Percentiles rank a stretch among this genome's conserved stretches.
Evolutionary conservation across 192 early-diverging fungal species (phyloP).

Genomic region (Lunasporangiospora selenospora): DNA sequence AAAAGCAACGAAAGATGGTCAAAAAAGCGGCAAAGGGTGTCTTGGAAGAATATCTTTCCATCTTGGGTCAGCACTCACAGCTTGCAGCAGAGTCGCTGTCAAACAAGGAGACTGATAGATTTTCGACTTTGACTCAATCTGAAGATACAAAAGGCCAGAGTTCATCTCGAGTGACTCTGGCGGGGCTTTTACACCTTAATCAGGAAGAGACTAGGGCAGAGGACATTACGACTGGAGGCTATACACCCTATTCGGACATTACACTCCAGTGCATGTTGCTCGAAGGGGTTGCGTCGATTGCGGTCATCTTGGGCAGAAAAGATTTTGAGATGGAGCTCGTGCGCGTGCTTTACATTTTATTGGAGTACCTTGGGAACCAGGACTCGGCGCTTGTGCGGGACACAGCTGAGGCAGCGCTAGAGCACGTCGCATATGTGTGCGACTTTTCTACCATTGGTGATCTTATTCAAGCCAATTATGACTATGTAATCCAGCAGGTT

Average conservation of each 20-base stretch:
- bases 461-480: slow-evolving; percentile 56
- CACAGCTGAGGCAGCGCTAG: slow-evolving; percentile 50
- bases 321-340: slow-evolving; percentile 52
- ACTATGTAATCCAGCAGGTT: slow-evolving; percentile 60
- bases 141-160: slow-evolving; percentile 6
- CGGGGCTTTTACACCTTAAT: too few species aligned
- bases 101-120: not conserved
- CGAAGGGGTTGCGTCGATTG: slow-evolving; percentile 30
- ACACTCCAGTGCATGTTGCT: slow-evolving; percentile 32
- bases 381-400: slow-evolving; percentile 49
- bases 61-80: slow-evolving; percentile 19
- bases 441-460: slow-evolving; percentile 32
- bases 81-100: slow-evolving; percentile 12
- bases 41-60: slow-evolving; percentile 30
- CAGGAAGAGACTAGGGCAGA: too few species aligned
- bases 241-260: slow-evolving; percentile 20
- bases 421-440: slow-evolving; percentile 49
- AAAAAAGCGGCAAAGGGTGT: slow-evolving; percentile 20
- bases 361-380: slow-evolving; percentile 53
- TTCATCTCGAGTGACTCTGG: too few species aligned
- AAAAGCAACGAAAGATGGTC: slow-evolving; percentile 15
- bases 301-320: slow-evolving; percentile 27
- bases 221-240: too few species aligned
- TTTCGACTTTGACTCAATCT: not conserved
- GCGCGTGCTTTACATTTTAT: slow-evolving; percentile 48